These are phyloP conservation scores for Globisporangium nagaii DNA, from an alignment of 352 stramenopile species.

Conservation along the genomic window DNA sequence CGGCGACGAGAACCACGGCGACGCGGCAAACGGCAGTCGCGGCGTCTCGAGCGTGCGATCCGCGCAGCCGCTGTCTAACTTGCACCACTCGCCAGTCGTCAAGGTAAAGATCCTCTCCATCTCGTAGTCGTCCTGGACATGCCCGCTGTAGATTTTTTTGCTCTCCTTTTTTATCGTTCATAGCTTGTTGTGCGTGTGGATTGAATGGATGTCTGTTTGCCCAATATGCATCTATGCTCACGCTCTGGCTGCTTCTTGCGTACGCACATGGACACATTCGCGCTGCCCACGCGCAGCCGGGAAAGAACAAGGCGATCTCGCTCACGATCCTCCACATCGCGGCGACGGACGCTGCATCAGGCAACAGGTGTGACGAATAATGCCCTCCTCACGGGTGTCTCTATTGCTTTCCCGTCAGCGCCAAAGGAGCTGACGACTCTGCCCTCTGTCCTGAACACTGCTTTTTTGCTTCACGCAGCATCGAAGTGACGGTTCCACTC, in stretches of 20 bases:
- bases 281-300: background rate
- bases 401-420: no score
- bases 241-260: no score
- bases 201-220: no score
- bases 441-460: background rate
- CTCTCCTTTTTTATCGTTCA: background rate
- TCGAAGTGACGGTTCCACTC: slow-evolving; percentile 35
- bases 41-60: slow-evolving; percentile 16
- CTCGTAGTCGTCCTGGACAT: no score
- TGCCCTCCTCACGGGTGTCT: background rate
- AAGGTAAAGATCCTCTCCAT: slow-evolving; percentile 28
- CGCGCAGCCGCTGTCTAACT: slow-evolving; percentile 19
- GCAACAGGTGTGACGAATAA: slow-evolving; percentile 25
- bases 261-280: no score
- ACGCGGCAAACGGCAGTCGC: background rate
- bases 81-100: slow-evolving; percentile 11
- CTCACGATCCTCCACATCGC: slow-evolving; percentile 33
- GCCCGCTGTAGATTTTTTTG: background rate
- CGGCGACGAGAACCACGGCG: slow-evolving; percentile 13
- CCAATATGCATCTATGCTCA: no score
- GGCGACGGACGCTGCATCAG: slow-evolving; percentile 16
- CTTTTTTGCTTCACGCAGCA: background rate
- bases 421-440: no score
- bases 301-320: slow-evolving; percentile 7
- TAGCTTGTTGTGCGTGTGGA: background rate